Evolutionary conservation across 176 grass and related monocot species (phyloP).

Genomic region (Oryza australiensis): DNA sequence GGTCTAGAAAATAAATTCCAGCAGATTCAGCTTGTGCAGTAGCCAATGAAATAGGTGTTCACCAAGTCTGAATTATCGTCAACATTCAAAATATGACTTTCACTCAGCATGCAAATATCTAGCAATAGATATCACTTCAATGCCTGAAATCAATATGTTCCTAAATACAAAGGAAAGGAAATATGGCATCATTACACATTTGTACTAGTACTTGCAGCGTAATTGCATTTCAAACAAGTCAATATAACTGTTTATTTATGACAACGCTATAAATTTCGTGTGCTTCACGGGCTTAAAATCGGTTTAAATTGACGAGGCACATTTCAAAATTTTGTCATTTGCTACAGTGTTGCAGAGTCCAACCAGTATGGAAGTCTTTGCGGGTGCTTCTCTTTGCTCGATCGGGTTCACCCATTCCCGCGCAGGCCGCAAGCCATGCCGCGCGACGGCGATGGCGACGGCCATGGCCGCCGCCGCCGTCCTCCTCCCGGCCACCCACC

Average conservation of each 20-base stretch:
- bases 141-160: not conserved
- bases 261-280: not conserved
- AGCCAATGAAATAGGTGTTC: not conserved
- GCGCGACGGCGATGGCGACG: not conserved
- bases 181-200: not conserved
- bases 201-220: too few relatives aligned
- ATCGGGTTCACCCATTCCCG: not conserved
- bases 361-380: not conserved
- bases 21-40: not conserved
- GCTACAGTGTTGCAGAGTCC: too few relatives aligned
- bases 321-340: too few relatives aligned
- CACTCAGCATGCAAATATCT: not conserved
- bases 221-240: too few relatives aligned
- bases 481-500: not conserved
- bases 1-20: not conserved
- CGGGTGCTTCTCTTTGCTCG: not conserved
- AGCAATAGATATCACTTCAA: constrained; percentile 3
- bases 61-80: not conserved
- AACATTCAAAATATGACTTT: constrained; percentile 6
- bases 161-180: constrained; percentile 11
- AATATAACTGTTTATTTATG: not conserved
- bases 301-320: not conserved
- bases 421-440: constrained; percentile 18
- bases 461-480: not conserved
- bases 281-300: not conserved